Base-by-base conservation (phyloP, 257 asterid genomes). In the Eucommia ulmoides region DNA sequence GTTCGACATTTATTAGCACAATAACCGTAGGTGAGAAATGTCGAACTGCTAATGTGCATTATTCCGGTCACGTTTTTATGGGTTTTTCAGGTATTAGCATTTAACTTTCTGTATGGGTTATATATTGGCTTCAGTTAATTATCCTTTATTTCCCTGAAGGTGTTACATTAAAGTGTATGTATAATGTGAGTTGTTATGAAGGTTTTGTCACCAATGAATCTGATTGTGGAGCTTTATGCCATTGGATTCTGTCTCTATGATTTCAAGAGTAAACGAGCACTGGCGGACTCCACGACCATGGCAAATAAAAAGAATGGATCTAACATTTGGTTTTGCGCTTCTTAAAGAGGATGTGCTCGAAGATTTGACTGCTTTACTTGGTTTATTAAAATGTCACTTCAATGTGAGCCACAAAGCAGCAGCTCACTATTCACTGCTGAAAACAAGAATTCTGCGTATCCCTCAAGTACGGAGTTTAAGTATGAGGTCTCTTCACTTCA, bases 221-320 rank as follows among this genome's bases (percentile, higher is more conserved):
- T 75, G 65, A 61, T 82, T 46, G 50, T 78, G 78, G 74, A 58
- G 65, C 75, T 89, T 56, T 82, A 84, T 41, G 83, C 56, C 20
- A 46, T 67, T 71, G 94, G 97, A 52, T 64, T 88, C 62, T 64
- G 72, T 22, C 65, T 70, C 45, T 51, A 65, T 29, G 60, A 78
- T 44, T 62, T 76, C 53, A 62, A 50, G 20, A 20, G 58, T 56
- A 81, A 61, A 45, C 54, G 49, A 21, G 66, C 52, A 50, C 68
- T 24, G 22, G 71, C 63, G 49, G 65, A 62, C 35, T 54, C 26
- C 45, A 62, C 49, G 22, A 57, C 68, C 17, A 53, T 45, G 26
- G 59, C 59, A 48, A 47, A 53, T 50, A 29, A 62, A 58, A 65
- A 67, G 19, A 65, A 57, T 41, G 58, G 64, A 61, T 54, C 71